Evolutionary conservation across 2,329 filamentous ascomycete species (phyloP), one percentile per base, ranked within the genome.

Genomic region (Torrubiellomyces zombiae): DNA sequence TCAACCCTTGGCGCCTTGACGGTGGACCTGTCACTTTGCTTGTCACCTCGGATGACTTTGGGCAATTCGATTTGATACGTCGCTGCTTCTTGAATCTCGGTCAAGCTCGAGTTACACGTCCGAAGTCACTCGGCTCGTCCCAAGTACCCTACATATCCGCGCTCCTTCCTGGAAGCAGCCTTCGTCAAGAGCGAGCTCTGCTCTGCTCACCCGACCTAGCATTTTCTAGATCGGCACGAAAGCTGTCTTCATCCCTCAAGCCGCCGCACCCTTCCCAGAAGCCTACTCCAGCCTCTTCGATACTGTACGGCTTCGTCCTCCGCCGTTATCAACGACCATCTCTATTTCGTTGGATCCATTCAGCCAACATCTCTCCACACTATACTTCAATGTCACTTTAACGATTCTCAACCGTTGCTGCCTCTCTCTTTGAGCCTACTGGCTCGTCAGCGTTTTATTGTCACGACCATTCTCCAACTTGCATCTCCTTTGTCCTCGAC

Each of bases 361-460:
- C n/a, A 13, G 36, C 36, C 32, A 33, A 36, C 42, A 36, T 39
- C 44, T 39, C 38, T 42, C 25, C 32, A 31, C 33, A 32, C 39
- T 34, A 45, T 44, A 42, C 38, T 18, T 46, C 44, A 43, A 58
- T 58, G 54, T 56, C 44, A 43, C 46, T 37, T 48, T 58, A 58
- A 58, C 54, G 53, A 51, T 43, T 42, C 28, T 40, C 38, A 34
- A 42, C 38, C 39, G 37, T 45, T 50, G 38, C 36, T 35, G 39
- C 42, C 32, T 38, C 39, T 30, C 33, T 40, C 40, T 34, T 32
- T 32, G 36, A 42, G 41, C 44, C 42, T 23, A 33, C 35, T 29
- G 37, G 42, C 42, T 45, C 43, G n/a, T 28, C 35, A 27, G 31
- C 34, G 37, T 32, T 34, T 41, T 33, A 27, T 32, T 36, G 28